Conservation (phyloP, 177 flowering plant genomes). For the Vitis hybrid region DNA sequence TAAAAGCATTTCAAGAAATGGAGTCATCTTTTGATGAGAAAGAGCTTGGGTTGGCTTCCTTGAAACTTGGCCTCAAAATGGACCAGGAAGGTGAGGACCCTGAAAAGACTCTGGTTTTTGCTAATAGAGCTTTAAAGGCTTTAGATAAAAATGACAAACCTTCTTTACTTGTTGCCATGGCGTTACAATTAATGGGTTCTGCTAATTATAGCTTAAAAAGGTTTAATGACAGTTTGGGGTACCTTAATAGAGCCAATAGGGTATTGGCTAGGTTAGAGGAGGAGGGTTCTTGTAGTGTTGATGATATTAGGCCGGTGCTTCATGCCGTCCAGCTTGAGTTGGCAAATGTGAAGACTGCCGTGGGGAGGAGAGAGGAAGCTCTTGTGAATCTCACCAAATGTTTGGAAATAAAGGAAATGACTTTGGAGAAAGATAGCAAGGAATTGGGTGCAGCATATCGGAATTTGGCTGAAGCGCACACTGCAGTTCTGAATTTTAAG, state of each 20-base stretch:
- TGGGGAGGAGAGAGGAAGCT: conserved; percentile 93
- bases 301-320: conserved; percentile 58
- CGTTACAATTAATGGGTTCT: conserved; percentile 82
- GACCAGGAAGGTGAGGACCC: conserved; percentile 79
- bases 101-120: conserved; percentile 58
- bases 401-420: conserved; percentile 68
- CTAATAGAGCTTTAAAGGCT: conserved; percentile 58
- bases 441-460: conserved; percentile 77
- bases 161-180: conserved; percentile 71
- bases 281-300: conserved; percentile 35
- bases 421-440: conserved; percentile 57
- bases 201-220: conserved; percentile 56
- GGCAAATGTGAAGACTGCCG: conserved; percentile 74
- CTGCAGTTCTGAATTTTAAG: conserved; percentile 75
- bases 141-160: conserved; percentile 43
- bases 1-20: conserved; percentile 58
- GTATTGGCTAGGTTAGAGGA: conserved; percentile 47
- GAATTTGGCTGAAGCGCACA: conserved; percentile 80
- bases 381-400: conserved; percentile 60
- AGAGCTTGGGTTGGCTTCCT: conserved; percentile 70
- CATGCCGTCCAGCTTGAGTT: conserved; percentile 75
- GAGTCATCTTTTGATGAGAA: conserved; percentile 58
- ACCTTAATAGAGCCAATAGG: conserved; percentile 73
- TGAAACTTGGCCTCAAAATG: conserved; percentile 76
- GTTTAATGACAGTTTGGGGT: conserved; percentile 77